Conservation (phyloP, 2,329 filamentous ascomycete species). For the Claviceps maximensis region DNA sequence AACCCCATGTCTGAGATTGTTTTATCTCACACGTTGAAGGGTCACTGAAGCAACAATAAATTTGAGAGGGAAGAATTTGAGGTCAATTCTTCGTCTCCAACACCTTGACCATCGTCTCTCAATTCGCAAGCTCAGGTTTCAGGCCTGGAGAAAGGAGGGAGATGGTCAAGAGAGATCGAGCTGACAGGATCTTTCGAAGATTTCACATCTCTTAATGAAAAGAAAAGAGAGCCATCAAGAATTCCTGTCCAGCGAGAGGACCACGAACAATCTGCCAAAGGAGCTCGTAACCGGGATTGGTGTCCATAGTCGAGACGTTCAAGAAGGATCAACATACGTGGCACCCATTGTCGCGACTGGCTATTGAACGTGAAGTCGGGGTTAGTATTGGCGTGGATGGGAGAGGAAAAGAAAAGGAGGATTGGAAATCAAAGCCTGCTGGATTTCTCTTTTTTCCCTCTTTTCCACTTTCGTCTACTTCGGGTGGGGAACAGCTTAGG, state of each 20-base stretch:
- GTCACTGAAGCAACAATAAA: conserved; percentile 44
- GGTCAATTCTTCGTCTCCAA: conserved; percentile 58
- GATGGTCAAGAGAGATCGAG: conserved; percentile 61
- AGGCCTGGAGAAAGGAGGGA: conserved; percentile 42
- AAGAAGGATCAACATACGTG: conserved; percentile 40
- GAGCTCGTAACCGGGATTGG: conserved; percentile 35
- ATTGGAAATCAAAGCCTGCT: neutral
- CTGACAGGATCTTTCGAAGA: conserved; percentile 42
- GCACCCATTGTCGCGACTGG: conserved; percentile 29
- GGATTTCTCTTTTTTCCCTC: conserved; percentile 4
- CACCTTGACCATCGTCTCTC: conserved; percentile 54
- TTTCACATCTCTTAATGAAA: conserved; percentile 4
- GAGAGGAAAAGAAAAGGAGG: conserved; percentile 7
- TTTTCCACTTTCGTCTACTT: conserved; percentile 1
- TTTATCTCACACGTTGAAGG: conserved; percentile 5
- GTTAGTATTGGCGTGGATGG: conserved; percentile 25
- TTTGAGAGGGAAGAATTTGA: conserved; percentile 60
- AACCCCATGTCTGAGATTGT: conserved; percentile 10
- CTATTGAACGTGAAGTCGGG: conserved; percentile 23
- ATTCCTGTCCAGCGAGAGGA: conserved; percentile 61
- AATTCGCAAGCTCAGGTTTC: conserved; percentile 31
- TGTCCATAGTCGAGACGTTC: conserved; percentile 20
- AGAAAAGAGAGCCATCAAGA: conserved; percentile 12
- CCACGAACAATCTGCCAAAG: conserved; percentile 62
- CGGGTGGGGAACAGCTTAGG: conserved; percentile 1